Percentiles rank a stretch among this genome's conserved stretches.
phyloP scores from a whole-genome alignment of 495 filamentous ascomycete genomes.

The Penicillium daleae region DNA sequence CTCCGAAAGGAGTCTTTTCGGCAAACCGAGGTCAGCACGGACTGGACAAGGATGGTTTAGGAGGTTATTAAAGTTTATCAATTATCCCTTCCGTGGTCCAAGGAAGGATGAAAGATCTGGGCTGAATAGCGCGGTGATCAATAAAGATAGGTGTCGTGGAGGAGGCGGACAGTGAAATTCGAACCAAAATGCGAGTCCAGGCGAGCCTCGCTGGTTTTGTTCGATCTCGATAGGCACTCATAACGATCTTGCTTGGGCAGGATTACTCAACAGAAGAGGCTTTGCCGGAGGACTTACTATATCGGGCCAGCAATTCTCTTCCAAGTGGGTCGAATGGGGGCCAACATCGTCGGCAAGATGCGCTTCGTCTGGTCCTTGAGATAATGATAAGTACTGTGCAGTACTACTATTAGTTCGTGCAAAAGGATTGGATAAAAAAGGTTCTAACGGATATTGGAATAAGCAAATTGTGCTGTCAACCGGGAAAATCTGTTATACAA shows the following conservation, averaged over 20 bases:
- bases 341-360: not conserved
- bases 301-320: conserved; percentile 19
- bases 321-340: conserved; percentile 10
- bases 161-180: not conserved
- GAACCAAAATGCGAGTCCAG: not conserved
- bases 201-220: conserved; percentile 11
- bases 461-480: no score
- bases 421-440: not conserved
- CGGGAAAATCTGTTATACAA: not conserved
- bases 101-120: not conserved
- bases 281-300: conserved; percentile 23
- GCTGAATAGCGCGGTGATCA: not conserved
- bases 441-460: not conserved
- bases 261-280: conserved; percentile 17
- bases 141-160: not conserved
- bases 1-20: not conserved
- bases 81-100: not conserved
- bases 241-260: not conserved
- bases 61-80: not conserved
- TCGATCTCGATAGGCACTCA: not conserved
- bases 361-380: not conserved
- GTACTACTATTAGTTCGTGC: not conserved
- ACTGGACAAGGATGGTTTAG: not conserved
- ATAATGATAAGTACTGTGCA: not conserved
- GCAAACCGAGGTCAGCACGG: conserved; percentile 5